Base-by-base conservation (phyloP, 2,329 filamentous ascomycete species). In the Hypomyces perniciosus region DNA sequence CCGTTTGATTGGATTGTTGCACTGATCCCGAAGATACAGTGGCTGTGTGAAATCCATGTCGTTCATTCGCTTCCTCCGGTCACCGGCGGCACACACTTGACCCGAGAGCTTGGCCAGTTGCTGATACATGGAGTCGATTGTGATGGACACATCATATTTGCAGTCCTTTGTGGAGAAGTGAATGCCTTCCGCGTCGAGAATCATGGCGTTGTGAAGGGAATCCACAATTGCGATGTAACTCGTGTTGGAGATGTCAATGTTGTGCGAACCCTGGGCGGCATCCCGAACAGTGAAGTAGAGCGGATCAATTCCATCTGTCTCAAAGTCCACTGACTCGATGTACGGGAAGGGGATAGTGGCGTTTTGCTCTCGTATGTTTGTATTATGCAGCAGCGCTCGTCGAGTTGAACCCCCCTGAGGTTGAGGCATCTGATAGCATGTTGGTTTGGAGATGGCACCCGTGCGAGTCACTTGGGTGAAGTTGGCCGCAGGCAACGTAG, bases 261-360 rank as follows among this genome's bases (percentile, higher is more conserved):
- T 61, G 46, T 65, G 56, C 0, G 60, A 59, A 0, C 59, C 61
- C 2, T 62, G 58, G 6, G 54, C 48, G 3, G 57, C 56, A 44
- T 71, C 65, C 0, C 63, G 54, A 4, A 71, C 50, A 0, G 67
- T 65, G 9, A 71, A 45, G 40, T 64, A 70, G 2, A 69, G 44
- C 0, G 69, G 67, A 4, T 62, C 55, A 2, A 69, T 49, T 1
- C 63, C 65, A 12, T 64, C 59, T 3, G 55, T 57, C 26, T 66
- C 61, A 43, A 71, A 65, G 39, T 64, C 61, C 26, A 72, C 59
- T 0, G 69, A 65, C 44, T 71, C 66, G 4, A 72, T 63, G 42
- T 68, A 71, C 0, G 68, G 67, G 26, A 62, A 59, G 1, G 67
- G 66, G 5, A 70, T 63, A 0, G 63, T 59, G 12, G 58, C 52